Evolutionary conservation across 306 rosid species (phyloP).

Genomic region (Canavalia gladiata): DNA sequence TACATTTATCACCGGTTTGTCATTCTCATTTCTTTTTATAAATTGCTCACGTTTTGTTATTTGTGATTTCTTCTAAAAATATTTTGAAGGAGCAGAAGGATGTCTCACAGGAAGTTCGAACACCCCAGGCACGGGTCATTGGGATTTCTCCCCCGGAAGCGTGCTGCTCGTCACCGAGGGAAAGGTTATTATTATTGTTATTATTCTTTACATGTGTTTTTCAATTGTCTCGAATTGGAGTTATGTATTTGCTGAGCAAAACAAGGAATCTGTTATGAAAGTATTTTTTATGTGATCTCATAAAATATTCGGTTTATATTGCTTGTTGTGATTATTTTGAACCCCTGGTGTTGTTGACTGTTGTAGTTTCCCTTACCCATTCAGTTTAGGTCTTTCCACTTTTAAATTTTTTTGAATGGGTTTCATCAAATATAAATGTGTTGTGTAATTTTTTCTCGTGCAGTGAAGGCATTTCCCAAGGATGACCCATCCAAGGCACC

Average conservation of each 20-base stretch:
- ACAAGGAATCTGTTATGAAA: neutral
- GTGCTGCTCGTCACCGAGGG: conserved; percentile 86
- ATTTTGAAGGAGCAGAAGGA: conserved; percentile 51
- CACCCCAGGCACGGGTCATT: conserved; percentile 92
- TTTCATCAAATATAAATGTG: neutral
- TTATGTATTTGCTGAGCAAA: neutral
- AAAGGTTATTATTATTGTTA: conserved; percentile 51
- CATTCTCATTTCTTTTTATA: neutral
- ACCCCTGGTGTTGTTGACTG: neutral
- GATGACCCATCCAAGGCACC: conserved; percentile 79
- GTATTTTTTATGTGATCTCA: neutral
- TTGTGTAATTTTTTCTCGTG: neutral
- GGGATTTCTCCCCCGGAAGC: conserved; percentile 89
- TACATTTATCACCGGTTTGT: neutral
- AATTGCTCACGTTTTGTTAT: neutral
- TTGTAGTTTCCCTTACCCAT: neutral
- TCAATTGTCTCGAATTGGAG: neutral
- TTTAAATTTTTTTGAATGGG: neutral
- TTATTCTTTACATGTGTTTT: neutral
- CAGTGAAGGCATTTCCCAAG: conserved; percentile 95
- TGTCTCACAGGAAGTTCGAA: conserved; percentile 95
- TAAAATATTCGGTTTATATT: neutral
- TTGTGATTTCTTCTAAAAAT: neutral
- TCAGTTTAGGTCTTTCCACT: too few relatives aligned
- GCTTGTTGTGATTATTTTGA: neutral